These are phyloP conservation scores for Arctostaphylos glauca DNA, from an alignment of 148 eudicot genomes.

Conservation along the genomic window DNA sequence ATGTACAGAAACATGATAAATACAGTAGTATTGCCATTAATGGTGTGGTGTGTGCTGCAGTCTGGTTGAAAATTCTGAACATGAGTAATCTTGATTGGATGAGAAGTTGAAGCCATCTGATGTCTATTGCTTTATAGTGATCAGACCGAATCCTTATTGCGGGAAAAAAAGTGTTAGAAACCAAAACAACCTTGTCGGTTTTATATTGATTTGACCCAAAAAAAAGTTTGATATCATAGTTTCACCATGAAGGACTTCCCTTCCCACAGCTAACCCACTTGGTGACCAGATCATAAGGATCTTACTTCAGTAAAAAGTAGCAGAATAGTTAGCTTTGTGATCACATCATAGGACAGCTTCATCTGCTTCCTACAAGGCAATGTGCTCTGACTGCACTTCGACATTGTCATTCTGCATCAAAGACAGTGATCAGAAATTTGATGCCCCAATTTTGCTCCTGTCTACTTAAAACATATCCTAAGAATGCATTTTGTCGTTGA, in stretches of 20 bases:
- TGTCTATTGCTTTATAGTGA: no score
- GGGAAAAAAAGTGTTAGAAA: no score
- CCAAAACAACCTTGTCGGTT: neutral
- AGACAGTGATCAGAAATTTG: neutral
- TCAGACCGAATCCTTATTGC: no score
- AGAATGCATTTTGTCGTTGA: neutral
- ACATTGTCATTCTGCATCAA: neutral
- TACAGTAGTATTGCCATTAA: neutral
- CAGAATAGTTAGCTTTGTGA: neutral
- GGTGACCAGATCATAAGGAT: no score
- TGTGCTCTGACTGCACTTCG: neutral
- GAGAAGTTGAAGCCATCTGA: no score
- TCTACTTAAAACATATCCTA: neutral
- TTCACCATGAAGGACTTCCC: neutral
- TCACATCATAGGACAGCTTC: neutral
- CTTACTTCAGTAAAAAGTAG: neutral
- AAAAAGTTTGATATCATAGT: neutral
- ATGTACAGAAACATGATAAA: no score
- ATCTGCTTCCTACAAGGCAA: neutral
- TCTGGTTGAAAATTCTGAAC: neutral
- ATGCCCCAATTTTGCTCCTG: neutral
- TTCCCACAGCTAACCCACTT: neutral
- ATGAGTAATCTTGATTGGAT: neutral
- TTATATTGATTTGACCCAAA: neutral
- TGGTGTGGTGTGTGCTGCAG: neutral